Conservation (phyloP, 768 basidiomycete species). For the Dacryopinax primogenitus region DNA sequence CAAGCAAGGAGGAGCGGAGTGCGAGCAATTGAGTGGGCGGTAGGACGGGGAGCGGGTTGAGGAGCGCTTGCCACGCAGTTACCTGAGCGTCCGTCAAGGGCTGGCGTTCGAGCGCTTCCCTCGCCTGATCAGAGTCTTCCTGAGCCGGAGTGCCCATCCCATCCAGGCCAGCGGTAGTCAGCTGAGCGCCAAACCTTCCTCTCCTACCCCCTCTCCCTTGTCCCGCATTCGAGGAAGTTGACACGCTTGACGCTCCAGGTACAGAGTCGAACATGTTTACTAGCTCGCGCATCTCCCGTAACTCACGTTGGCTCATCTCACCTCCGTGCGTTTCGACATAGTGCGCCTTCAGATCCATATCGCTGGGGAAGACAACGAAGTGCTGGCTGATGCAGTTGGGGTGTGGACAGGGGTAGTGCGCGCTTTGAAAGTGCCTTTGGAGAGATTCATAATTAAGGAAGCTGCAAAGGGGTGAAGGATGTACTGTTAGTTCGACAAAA, state of each 20-base stretch:
- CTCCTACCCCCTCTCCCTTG: slow-evolving; percentile 15
- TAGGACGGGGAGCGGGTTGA: background rate
- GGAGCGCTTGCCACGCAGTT: background rate
- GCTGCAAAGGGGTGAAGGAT: slow-evolving; percentile 30
- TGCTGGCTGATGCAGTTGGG: slow-evolving; percentile 66
- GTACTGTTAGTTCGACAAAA: background rate
- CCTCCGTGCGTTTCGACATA: slow-evolving; percentile 72
- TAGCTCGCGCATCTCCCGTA: slow-evolving; percentile 53
- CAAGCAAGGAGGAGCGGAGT: background rate
- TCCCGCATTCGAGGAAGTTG: slow-evolving; percentile 23
- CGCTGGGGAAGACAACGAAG: slow-evolving; percentile 85
- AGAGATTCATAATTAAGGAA: slow-evolving; percentile 68
- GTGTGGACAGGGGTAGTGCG: slow-evolving; percentile 68
- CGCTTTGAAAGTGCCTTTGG: slow-evolving; percentile 60
- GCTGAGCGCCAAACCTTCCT: slow-evolving; percentile 32
- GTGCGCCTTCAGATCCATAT: slow-evolving; percentile 83
- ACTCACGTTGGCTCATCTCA: slow-evolving; percentile 57
- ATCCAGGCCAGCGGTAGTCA: slow-evolving; percentile 79
- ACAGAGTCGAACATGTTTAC: slow-evolving; percentile 57
- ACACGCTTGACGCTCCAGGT: slow-evolving; percentile 28
- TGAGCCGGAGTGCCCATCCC: slow-evolving; percentile 48
- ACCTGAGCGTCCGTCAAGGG: background rate
- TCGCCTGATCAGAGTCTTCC: background rate
- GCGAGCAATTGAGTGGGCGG: background rate
- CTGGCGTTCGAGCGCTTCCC: background rate